These are phyloP conservation scores for Penicillium turbatum DNA, from an alignment of 495 filamentous ascomycete genomes.

Conservation along the genomic window DNA sequence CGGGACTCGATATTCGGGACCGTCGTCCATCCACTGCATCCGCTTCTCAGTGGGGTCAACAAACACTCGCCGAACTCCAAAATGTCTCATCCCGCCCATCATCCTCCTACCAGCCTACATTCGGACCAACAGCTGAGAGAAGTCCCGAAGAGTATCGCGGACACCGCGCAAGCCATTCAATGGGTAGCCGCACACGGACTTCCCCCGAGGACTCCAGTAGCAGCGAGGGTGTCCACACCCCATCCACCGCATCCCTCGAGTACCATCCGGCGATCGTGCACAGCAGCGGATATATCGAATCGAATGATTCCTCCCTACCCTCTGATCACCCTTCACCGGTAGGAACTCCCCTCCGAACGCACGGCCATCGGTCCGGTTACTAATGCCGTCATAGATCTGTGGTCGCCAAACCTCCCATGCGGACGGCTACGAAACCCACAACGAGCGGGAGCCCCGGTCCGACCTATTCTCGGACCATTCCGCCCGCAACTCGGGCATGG, in stretches of 20 bases:
- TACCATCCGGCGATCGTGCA: slow-evolving; percentile 63
- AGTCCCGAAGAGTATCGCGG: slow-evolving; percentile 32
- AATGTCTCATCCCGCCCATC: slow-evolving; percentile 40
- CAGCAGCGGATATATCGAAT: slow-evolving; percentile 58
- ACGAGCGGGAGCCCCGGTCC: slow-evolving; percentile 31
- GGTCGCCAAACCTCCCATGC: slow-evolving; percentile 32
- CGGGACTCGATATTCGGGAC: slow-evolving; percentile 63
- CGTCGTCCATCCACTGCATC: slow-evolving; percentile 49
- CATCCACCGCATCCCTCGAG: slow-evolving; percentile 56
- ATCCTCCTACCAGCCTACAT: slow-evolving; percentile 39
- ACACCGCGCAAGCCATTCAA: slow-evolving; percentile 26
- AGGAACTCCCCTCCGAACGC: slow-evolving; percentile 33
- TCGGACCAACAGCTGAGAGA: slow-evolving; percentile 26
- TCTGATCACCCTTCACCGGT: slow-evolving; percentile 43
- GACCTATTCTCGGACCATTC: slow-evolving; percentile 29
- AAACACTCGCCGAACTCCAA: slow-evolving; percentile 43
- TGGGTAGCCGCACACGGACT: slow-evolving; percentile 43
- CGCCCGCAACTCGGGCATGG: slow-evolving; percentile 51
- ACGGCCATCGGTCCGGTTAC: slow-evolving; percentile 31
- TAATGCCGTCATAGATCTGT: slow-evolving; percentile 44
- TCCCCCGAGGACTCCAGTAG: slow-evolving; percentile 71
- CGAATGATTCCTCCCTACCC: slow-evolving; percentile 41
- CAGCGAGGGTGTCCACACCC: slow-evolving; percentile 65
- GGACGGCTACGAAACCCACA: slow-evolving; percentile 32
- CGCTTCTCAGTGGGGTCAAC: slow-evolving; percentile 49